Base-by-base conservation (phyloP, 805 yeast species). In the Ogataea salicorniae region DNA sequence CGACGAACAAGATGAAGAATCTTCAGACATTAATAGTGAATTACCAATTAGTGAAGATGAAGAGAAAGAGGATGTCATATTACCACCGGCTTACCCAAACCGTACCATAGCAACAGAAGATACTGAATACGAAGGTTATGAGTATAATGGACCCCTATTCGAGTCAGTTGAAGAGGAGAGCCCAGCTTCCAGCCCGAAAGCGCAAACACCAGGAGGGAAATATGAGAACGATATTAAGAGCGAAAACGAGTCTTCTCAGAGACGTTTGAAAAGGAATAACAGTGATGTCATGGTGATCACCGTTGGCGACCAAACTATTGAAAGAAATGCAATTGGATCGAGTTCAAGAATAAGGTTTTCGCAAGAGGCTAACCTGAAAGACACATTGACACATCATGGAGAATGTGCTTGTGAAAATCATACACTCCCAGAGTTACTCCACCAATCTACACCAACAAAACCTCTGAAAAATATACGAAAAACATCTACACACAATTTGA, bases 281-380 rank as follows among this genome's bases (percentile, higher is more conserved):
- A 40, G 37, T n/a, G 50, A 46, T 17, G 49, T 41, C 13, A 39
- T 48, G 45, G 34, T 45, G 13, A 46, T 48, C 9, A 42, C 48
- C 8, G 42, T 48, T 13, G 50, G 49, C 2, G 52, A 45, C 17
- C 40, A 45, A 16, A 34, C 38, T 20, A 44, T 48, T 16, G 40
- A 39, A 20, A 37, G 43, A 18, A 41, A 34, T 15, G 41, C 41
- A 9, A 22, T 44, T 31, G 34, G 34, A 29, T 20, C 43, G 2
- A 17, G 35, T 9, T 34, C 42, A 15, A 37, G 40, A 23, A 13
- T 47, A 7, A 41, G 34, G n/a, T 48, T 45, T 23, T 34, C 42
- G 13, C 43, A 43, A 18, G 46, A 29, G 2, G 37, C 17, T 17
- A 35, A 11, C 22, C 36, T 40, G 14, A 29, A 39, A 6, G 16